A percentile compares a stretch with the other conserved stretches of the same genome.
Conservation (phyloP, 208 protist genomes). For the Trypanosoma avium region DNA sequence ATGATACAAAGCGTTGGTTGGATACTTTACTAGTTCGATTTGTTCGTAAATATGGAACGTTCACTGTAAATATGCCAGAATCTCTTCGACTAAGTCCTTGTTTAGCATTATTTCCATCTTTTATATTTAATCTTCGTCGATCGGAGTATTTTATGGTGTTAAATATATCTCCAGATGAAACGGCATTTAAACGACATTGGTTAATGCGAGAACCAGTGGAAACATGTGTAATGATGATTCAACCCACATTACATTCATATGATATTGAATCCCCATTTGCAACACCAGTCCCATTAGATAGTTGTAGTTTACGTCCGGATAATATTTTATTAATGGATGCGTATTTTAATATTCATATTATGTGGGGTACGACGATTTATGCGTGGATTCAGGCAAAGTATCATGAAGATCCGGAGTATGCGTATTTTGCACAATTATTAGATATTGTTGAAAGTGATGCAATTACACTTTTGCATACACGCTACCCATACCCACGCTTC, state of each 20-base stretch:
- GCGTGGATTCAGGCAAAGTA: constrained; percentile 93
- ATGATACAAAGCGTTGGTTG: constrained; percentile 97
- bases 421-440: constrained; percentile 73
- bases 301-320: constrained; percentile 84
- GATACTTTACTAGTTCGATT: constrained; percentile 98
- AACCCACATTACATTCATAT: constrained; percentile 97
- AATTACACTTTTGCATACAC: constrained; percentile 40
- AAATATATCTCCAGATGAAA: constrained; percentile 98
- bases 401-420: constrained; percentile 89
- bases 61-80: constrained; percentile 77
- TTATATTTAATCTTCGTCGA: constrained; percentile 99
- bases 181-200: constrained; percentile 96
- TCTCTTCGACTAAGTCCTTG: constrained; percentile 89
- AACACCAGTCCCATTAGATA: constrained; percentile 93
- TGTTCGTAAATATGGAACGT: constrained; percentile 94
- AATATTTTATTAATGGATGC: constrained; percentile 98
- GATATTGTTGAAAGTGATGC: constrained; percentile 72
- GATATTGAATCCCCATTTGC: constrained; percentile 79
- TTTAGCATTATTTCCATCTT: constrained; percentile 97
- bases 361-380: constrained; percentile 95
- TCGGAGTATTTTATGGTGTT: constrained; percentile 97
- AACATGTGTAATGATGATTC: constrained; percentile 97
- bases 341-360: constrained; percentile 98
- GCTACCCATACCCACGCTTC: constrained; percentile 85
- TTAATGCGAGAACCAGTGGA: constrained; percentile 94